Conservation (phyloP, 1,139 yeast genomes). For the Magnusiomyces suaveolens region DNA sequence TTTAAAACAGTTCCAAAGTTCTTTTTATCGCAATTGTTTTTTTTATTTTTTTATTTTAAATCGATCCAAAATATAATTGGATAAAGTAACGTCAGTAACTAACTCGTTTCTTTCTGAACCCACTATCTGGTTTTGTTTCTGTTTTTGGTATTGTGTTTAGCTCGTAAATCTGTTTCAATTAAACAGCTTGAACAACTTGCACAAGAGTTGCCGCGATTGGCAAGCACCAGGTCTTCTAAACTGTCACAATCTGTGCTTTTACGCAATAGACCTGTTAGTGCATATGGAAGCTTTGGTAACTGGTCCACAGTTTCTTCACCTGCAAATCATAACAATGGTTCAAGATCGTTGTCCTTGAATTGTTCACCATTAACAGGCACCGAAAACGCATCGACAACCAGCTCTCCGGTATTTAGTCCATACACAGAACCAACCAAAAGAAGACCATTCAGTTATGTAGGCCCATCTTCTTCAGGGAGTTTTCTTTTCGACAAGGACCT, state of each 20-base stretch:
- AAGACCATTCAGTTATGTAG: neutral
- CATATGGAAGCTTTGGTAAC: slow-evolving; percentile 1
- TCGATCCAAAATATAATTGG: too few species aligned
- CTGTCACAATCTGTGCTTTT: neutral
- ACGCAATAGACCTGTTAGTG: slow-evolving; percentile 2
- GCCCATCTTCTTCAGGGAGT: neutral
- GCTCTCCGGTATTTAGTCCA: neutral
- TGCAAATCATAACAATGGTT: too few species aligned
- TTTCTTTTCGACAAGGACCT: neutral
- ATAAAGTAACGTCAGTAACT: too few species aligned
- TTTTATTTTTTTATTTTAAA: too few species aligned
- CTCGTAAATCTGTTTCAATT: slow-evolving; percentile 14
- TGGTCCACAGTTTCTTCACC: neutral
- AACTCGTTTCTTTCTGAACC: neutral
- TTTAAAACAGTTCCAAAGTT: too few species aligned
- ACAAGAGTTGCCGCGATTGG: slow-evolving; percentile 13
- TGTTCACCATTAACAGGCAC: too few species aligned
- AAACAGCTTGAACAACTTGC: slow-evolving; percentile 14
- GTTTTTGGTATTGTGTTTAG: slow-evolving; percentile 1
- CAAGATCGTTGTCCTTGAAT: too few species aligned
- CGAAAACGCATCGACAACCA: too few species aligned
- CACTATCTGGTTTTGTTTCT: neutral
- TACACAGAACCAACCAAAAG: neutral
- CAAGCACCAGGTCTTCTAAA: slow-evolving; percentile 3
- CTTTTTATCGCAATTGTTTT: too few species aligned